Evolutionary conservation across 805 yeast genomes (phyloP).

Genomic region (Blastobotrys americana): DNA sequence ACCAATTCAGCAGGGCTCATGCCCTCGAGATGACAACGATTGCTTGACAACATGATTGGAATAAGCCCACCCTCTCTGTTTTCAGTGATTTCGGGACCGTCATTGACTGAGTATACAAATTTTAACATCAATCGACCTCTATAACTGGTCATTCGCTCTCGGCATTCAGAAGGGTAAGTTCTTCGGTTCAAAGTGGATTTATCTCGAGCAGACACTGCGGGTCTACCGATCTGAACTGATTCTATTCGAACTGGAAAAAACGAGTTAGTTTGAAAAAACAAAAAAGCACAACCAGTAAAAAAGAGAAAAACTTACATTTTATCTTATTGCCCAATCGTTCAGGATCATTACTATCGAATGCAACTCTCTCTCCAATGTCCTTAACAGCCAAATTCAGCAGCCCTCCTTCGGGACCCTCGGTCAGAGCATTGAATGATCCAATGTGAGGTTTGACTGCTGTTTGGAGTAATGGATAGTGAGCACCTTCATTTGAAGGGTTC

Average conservation of each 20-base stretch:
- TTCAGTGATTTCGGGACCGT: conserved; percentile 71
- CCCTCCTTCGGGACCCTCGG: conserved; percentile 74
- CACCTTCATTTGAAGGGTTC: conserved; percentile 82
- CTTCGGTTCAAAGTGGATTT: conserved; percentile 69
- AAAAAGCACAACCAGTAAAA: no score
- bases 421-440: conserved; percentile 91
- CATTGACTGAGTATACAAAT: conserved; percentile 80
- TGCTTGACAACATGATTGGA: conserved; percentile 86
- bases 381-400: conserved; percentile 74
- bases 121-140: conserved; percentile 71
- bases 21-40: conserved; percentile 84
- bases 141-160: conserved; percentile 84
- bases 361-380: conserved; percentile 81
- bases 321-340: conserved; percentile 78
- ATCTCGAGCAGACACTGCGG: conserved; percentile 66
- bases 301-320: conserved; percentile 26
- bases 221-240: conserved; percentile 78
- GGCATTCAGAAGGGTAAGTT: conserved; percentile 76
- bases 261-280: not conserved
- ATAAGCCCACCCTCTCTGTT: conserved; percentile 85
- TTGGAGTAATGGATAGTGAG: conserved; percentile 70
- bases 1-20: conserved; percentile 80
- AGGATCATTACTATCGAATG: conserved; percentile 71
- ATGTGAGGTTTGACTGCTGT: conserved; percentile 94
- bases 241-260: conserved; percentile 59